Evolutionary conservation across 495 filamentous ascomycete species (phyloP).

Genomic region (Tuber aestivum): DNA sequence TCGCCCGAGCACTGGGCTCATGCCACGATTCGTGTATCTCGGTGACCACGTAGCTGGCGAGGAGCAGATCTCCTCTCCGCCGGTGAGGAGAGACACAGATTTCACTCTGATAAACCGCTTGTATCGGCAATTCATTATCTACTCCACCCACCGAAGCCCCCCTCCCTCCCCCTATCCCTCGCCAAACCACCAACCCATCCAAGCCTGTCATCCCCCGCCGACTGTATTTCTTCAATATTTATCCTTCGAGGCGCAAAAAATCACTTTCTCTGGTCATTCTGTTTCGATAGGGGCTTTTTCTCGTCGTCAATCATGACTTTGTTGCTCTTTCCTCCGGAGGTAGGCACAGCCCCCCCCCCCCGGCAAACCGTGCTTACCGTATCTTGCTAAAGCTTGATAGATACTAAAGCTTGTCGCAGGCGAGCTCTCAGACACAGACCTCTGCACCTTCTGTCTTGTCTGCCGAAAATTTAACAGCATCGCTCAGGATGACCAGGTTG

Average conservation of each 20-base stretch:
- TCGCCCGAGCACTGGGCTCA: neutral
- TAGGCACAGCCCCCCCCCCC: neutral
- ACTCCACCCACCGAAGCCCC: neutral
- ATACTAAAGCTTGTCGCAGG: conserved; percentile 28
- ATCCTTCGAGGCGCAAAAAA: too few relatives aligned
- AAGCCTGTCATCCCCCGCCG: neutral
- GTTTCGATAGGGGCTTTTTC: neutral
- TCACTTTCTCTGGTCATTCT: neutral
- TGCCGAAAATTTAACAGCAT: conserved; percentile 14
- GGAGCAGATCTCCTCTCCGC: neutral
- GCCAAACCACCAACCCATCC: neutral
- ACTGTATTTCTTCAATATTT: neutral
- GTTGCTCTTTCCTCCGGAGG: neutral
- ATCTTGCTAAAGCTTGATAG: conserved; percentile 2
- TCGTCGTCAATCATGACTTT: neutral
- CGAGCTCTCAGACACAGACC: conserved; percentile 24
- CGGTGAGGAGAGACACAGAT: neutral
- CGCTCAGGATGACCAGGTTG: conserved; percentile 17
- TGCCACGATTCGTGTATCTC: neutral
- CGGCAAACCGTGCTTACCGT: neutral
- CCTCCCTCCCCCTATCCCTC: neutral
- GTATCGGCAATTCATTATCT: neutral
- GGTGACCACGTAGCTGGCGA: neutral
- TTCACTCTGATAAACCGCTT: neutral
- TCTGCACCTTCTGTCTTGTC: conserved; percentile 23